phyloP scores from a whole-genome alignment of 495 filamentous ascomycete genomes.

The Hypoxylon trugodes region DNA sequence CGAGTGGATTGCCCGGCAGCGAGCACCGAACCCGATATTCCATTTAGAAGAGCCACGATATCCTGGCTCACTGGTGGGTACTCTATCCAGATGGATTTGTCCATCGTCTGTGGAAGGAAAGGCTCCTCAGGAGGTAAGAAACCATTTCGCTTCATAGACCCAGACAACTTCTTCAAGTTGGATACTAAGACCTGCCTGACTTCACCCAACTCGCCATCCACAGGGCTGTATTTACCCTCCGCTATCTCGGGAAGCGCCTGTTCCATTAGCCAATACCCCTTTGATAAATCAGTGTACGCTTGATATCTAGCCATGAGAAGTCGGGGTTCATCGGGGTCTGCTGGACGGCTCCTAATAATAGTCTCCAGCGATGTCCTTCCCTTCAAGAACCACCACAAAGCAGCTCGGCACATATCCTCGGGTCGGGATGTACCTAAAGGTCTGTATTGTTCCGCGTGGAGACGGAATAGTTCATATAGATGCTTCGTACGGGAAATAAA shows the following conservation, averaged over 20 bases:
- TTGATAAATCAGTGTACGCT: slow-evolving; percentile 81
- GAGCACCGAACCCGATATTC: slow-evolving; percentile 60
- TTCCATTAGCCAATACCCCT: slow-evolving; percentile 81
- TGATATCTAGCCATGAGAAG: slow-evolving; percentile 62
- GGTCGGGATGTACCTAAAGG: slow-evolving; percentile 66
- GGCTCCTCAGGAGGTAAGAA: slow-evolving; percentile 72
- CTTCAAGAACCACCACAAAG: slow-evolving; percentile 87
- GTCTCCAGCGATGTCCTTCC: slow-evolving; percentile 77
- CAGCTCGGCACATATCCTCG: slow-evolving; percentile 72
- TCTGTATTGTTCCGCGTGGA: slow-evolving; percentile 75
- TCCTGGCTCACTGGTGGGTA: slow-evolving; percentile 76
- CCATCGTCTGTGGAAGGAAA: slow-evolving; percentile 69
- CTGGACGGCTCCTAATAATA: slow-evolving; percentile 68
- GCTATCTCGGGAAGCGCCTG: slow-evolving; percentile 66
- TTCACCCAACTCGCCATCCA: slow-evolving; percentile 54
- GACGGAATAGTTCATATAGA: slow-evolving; percentile 71
- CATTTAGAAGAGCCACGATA: slow-evolving; percentile 70
- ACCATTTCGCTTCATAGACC: slow-evolving; percentile 83
- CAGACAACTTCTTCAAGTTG: slow-evolving; percentile 73
- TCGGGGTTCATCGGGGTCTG: slow-evolving; percentile 53
- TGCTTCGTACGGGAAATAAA: slow-evolving; percentile 73
- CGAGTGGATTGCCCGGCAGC: slow-evolving; percentile 42
- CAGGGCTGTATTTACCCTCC: slow-evolving; percentile 44
- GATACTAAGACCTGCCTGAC: slow-evolving; percentile 64
- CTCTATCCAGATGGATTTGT: slow-evolving; percentile 77